Percentiles rank a stretch among this genome's conserved stretches.
Conservation (phyloP, 2,329 filamentous ascomycete species). For the Elsinoe necatrix region DNA sequence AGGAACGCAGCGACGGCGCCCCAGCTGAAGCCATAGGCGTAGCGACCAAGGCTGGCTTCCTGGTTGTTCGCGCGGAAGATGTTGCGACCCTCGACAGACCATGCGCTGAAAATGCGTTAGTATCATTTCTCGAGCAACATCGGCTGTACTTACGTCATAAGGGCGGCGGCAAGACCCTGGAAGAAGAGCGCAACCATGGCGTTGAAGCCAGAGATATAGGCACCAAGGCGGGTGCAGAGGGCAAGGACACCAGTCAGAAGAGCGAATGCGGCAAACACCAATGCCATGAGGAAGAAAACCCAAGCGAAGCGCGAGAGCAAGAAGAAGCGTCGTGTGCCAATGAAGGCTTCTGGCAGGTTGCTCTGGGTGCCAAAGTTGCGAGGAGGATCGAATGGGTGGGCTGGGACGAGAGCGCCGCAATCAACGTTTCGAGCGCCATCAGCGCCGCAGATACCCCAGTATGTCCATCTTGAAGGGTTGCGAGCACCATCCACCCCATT, state of each 20-base stretch:
- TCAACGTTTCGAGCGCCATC: conserved; percentile 46
- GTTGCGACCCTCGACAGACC: conserved; percentile 62
- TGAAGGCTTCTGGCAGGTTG: conserved; percentile 47
- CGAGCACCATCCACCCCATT: conserved; percentile 50
- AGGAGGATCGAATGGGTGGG: conserved; percentile 55
- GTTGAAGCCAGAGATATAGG: conserved; percentile 55
- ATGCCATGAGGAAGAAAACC: conserved; percentile 76
- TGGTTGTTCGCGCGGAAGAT: conserved; percentile 51
- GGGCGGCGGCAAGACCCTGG: conserved; percentile 54
- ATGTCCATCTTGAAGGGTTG: conserved; percentile 73
- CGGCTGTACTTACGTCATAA: conserved; percentile 63
- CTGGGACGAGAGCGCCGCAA: conserved; percentile 56
- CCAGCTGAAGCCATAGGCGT: conserved; percentile 73
- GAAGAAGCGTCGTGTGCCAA: conserved; percentile 59
- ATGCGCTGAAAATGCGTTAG: conserved; percentile 41
- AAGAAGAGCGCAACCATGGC: conserved; percentile 58
- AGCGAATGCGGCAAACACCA: conserved; percentile 65
- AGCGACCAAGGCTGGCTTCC: conserved; percentile 53
- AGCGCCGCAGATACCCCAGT: conserved; percentile 70
- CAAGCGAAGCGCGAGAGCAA: conserved; percentile 88
- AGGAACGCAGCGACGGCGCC: conserved; percentile 58
- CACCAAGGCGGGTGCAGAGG: conserved; percentile 61
- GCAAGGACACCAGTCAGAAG: conserved; percentile 62
- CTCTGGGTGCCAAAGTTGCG: conserved; percentile 51
- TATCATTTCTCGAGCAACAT: not conserved